Evolutionary conservation across 371 early-diverging fungal species (phyloP), one percentile per base, ranked within the genome.

Genomic region (Haplosporangium sp.): DNA sequence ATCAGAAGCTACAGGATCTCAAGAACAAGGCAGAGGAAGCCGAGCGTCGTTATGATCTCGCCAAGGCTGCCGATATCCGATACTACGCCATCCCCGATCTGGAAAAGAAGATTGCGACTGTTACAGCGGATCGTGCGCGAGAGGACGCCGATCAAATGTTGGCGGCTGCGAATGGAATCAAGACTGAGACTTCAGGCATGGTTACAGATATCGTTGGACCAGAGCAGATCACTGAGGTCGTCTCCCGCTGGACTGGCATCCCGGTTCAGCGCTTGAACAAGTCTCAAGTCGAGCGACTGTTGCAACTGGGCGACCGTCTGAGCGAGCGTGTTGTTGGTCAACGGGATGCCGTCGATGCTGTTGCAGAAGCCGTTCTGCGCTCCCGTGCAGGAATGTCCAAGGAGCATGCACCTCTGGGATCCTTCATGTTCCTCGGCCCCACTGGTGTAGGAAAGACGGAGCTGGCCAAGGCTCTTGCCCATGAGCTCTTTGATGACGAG

Each of bases 381-480:
- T 75, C 80, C 12, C 64, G 84, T 14, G 83, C 84, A 38, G 84
- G 84, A 4, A 75, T 84, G 67, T 61, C 81, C 23, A 65, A 76
- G 42, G 80, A 74, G 43, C 61, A 84, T 37, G 74, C 92, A 37
- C 97, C 98, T 0, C 90, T 95, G 77, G 98, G 94, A 0, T 91
- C 94, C 6, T 98, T 98, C 74, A 62, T 98, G 69, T 96, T 98
- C 83, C 83, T 96, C 20, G 98, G 98, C 11, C 95, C 95, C 37
- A 96, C 95, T 2, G 98, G 98, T 76, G 95, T 94, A 7, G 94
- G 94, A 46, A 94, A 94, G 81, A 94, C 94, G 2, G 98, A 98
- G 80, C 88, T 98, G 2, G 93, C 94, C 76, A 97, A 97, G 74
- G 91, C 97, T 0, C 85, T 98, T 43, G 94, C 95, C 1, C 82